These are phyloP conservation scores for Cordyceps pruinosa DNA, from an alignment of 2,329 filamentous ascomycete genomes.

Conservation along the genomic window DNA sequence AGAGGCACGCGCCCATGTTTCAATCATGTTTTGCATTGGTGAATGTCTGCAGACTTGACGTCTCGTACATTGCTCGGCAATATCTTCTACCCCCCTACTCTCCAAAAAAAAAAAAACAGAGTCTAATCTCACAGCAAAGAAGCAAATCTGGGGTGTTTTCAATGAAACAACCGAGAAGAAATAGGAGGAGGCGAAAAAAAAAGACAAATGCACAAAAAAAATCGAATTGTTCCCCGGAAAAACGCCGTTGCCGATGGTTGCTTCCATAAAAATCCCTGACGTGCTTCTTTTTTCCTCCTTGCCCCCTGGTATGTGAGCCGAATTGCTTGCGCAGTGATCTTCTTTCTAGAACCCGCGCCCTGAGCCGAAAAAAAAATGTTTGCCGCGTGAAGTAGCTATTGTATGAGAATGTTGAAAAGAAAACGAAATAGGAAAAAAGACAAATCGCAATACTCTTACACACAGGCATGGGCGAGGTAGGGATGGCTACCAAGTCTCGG, in stretches of 20 bases:
- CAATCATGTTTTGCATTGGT: neutral
- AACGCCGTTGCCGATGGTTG: slow-evolving; percentile 7
- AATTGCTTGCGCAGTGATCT: slow-evolving; percentile 9
- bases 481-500: slow-evolving; percentile 57
- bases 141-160: neutral
- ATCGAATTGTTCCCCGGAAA: neutral
- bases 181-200: no score
- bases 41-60: neutral
- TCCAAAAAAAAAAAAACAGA: neutral
- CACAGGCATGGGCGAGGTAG: neutral
- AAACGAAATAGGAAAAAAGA: neutral
- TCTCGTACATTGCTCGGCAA: neutral
- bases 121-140: neutral
- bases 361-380: neutral
- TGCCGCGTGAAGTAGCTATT: neutral
- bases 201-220: neutral
- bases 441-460: neutral
- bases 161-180: neutral
- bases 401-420: neutral
- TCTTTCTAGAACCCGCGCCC: neutral
- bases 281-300: neutral
- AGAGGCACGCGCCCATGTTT: no score
- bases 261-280: neutral
- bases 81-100: neutral
- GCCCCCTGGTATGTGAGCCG: neutral